Evolutionary conservation across 140 eudicot species (phyloP), one percentile per base, ranked within the genome.

Genomic region (Cichorium intybus): DNA sequence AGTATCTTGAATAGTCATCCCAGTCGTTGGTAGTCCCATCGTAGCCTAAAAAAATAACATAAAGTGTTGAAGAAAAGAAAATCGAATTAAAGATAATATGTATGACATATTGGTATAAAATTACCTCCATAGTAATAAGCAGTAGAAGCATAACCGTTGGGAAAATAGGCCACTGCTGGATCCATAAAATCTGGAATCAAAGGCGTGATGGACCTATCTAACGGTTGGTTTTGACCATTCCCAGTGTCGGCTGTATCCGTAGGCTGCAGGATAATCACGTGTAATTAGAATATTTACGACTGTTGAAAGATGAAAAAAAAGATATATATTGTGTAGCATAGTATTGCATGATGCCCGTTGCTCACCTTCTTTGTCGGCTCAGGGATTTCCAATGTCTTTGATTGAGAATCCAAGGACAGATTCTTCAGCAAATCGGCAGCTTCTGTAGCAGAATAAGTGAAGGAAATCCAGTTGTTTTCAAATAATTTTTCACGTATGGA

Each of bases 371-470:
- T 93, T 7, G 79, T 64, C 6, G 93, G 72, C 60, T 85, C 96
- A 0, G 83, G 74, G 24, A 76, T 71, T 48, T 92, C 96, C 75
- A 80, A 62, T 33, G 89, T 52, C 64, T 84, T 93, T 2, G 83
- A 17, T 60, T 83, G 90, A 26, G 97, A 68, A 56, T 88, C 99
- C 86, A 93, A 69, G 3, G 97, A 79, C 31, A 93, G 26, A 24
- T 88, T 86, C 78, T 93, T 89, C 79, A 93, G 50, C 87, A 93
- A 85, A 70, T 89, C 99, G 22, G 88, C 84, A 62, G 99, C 76
- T 72, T 93, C 99, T 93, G 35, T 43, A 24, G 37, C 17, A 69
- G 1, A 23, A 28, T 37, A 7, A 75, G 85, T 79, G 2, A 81
- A 81, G 84, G 79, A 47, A 37, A 0, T 7, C 80, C 14, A 41